Conservation (phyloP, 2,329 filamentous ascomycete species). For the Clarireedia homoeocarpa region DNA sequence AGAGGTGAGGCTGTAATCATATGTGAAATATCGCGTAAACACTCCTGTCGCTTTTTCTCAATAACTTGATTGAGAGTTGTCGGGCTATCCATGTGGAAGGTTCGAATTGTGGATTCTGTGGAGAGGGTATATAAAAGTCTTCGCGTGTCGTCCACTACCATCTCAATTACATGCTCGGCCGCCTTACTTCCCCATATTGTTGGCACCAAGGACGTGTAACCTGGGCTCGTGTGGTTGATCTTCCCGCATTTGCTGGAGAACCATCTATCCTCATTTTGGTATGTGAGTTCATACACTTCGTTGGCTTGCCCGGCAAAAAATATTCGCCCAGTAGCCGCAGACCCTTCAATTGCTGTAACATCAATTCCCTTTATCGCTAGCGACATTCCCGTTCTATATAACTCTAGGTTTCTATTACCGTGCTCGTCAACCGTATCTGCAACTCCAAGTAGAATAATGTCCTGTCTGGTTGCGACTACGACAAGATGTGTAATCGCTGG, state of each 20-base stretch:
- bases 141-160: conserved; percentile 81
- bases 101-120: conserved; percentile 77
- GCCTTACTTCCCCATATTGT: conserved; percentile 42
- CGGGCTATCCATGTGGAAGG: conserved; percentile 73
- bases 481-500: conserved; percentile 78
- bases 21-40: conserved; percentile 70
- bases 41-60: conserved; percentile 52
- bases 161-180: conserved; percentile 63
- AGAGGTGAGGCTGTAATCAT: conserved; percentile 70
- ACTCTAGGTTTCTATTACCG: conserved; percentile 63
- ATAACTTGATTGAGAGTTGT: conserved; percentile 56
- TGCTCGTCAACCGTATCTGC: conserved; percentile 56
- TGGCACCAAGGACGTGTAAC: conserved; percentile 56
- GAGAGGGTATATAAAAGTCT: conserved; percentile 89
- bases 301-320: conserved; percentile 85
- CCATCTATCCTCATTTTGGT: conserved; percentile 97
- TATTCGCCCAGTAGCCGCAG: conserved; percentile 72
- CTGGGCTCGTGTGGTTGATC: conserved; percentile 76
- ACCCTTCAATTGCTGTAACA: conserved; percentile 72
- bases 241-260: conserved; percentile 84
- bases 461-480: conserved; percentile 76
- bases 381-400: conserved; percentile 86
- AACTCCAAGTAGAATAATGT: conserved; percentile 86
- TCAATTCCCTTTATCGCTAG: conserved; percentile 68
- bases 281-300: conserved; percentile 88